phyloP scores from a whole-genome alignment of 148 eudicot genomes.

The Arbutus unedo region DNA sequence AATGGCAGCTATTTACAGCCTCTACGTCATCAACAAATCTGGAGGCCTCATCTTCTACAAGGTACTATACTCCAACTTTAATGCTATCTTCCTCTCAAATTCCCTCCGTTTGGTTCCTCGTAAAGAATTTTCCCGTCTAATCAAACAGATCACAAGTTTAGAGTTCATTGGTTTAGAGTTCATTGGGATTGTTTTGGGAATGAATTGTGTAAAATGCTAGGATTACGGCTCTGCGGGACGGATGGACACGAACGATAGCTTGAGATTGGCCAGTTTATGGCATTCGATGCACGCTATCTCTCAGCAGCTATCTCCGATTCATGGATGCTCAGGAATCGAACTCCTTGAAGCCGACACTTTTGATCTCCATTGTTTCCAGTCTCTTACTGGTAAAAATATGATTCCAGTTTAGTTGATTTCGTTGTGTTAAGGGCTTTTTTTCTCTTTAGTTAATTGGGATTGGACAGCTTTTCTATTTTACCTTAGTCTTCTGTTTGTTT shows the following conservation, averaged over 20 bases:
- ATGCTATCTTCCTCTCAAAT: too few relatives aligned
- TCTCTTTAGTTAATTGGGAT: not conserved
- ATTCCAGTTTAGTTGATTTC: not conserved
- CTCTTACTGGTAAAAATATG: conserved; percentile 75
- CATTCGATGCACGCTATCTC: conserved; percentile 99
- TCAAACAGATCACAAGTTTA: too few relatives aligned
- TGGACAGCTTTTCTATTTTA: not conserved
- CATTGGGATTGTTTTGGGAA: not conserved
- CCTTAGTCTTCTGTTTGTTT: not conserved
- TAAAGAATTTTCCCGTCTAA: not conserved
- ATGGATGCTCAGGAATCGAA: conserved; percentile 73
- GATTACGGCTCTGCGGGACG: conserved; percentile 96
- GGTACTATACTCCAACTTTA: conserved; percentile 24
- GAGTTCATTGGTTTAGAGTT: too few relatives aligned
- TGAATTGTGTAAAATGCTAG: conserved; percentile 30
- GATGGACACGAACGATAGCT: conserved; percentile 94
- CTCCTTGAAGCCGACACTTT: conserved; percentile 92
- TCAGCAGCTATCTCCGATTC: conserved; percentile 88
- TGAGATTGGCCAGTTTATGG: conserved; percentile 97
- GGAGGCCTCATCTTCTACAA: conserved; percentile 95
- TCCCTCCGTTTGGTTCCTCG: not conserved
- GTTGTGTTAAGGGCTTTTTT: not conserved
- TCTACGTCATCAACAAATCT: conserved; percentile 89
- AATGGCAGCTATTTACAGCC: conserved; percentile 82
- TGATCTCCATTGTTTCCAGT: conserved; percentile 94